Percentiles rank a stretch among this genome's conserved stretches.
Evolutionary conservation across 2,329 filamentous ascomycete species (phyloP).

Genomic region (Colletotrichum eremochloae): DNA sequence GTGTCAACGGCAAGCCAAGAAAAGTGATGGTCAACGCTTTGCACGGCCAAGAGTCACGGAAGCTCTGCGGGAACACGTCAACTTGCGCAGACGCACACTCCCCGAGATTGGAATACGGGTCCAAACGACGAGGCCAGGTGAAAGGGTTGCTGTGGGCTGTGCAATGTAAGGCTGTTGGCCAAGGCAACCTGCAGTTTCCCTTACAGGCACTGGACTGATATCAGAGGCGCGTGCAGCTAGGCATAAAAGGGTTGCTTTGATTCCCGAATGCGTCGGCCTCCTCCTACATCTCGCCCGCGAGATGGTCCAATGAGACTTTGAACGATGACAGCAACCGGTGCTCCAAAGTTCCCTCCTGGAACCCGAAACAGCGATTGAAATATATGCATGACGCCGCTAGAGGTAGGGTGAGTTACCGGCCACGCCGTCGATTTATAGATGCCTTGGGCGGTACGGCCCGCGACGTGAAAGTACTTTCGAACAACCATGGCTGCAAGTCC

Average conservation of each 20-base stretch:
- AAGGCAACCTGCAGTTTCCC: neutral
- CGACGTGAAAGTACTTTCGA: too few species aligned
- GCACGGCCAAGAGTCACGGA: too few species aligned
- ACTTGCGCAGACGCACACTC: neutral
- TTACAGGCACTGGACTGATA: neutral
- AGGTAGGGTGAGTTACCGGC: neutral
- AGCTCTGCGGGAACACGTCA: too few species aligned
- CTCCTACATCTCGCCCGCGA: neutral
- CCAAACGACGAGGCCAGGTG: neutral
- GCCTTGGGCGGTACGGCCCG: too few species aligned
- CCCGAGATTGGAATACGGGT: neutral
- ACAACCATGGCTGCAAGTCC: too few species aligned
- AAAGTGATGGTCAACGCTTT: too few species aligned
- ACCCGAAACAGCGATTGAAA: neutral
- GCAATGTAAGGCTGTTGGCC: neutral
- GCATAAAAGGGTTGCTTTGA: neutral
- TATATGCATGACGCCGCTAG: neutral
- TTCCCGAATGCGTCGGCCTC: neutral
- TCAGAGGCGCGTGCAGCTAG: neutral
- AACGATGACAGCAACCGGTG: neutral
- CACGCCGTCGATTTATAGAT: neutral
- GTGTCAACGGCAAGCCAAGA: too few species aligned
- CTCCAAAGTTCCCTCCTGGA: neutral
- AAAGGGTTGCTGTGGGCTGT: neutral
- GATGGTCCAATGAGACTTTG: neutral